Evolutionary conservation across 2,329 filamentous ascomycete genomes (phyloP).

Genomic region (Paracorniculantispora psalliotae): DNA sequence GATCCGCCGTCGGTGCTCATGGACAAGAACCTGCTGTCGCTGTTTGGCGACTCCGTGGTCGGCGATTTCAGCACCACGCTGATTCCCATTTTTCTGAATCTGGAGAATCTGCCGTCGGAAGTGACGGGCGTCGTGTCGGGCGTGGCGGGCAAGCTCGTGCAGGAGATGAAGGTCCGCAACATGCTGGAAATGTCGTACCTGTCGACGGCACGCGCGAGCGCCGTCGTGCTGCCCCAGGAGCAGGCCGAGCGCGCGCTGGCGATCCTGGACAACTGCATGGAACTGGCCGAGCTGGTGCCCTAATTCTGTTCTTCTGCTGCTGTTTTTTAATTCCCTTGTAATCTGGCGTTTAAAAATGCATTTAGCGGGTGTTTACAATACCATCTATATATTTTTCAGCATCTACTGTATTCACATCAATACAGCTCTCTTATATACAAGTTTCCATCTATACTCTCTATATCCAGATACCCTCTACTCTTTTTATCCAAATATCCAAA

Average conservation of each 20-base stretch:
- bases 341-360: not conserved
- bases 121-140: conserved; percentile 94
- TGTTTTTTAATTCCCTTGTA: not conserved
- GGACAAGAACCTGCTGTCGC: conserved; percentile 59
- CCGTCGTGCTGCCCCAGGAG: conserved; percentile 75
- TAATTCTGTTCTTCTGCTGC: not conserved
- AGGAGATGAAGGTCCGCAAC: conserved; percentile 55
- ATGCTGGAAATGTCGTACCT: conserved; percentile 82
- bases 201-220: conserved; percentile 81
- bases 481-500: too few relatives aligned
- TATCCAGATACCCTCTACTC: not conserved
- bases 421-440: not conserved
- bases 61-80: conserved; percentile 68
- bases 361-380: conserved; percentile 18
- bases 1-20: conserved; percentile 71
- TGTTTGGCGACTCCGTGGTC: conserved; percentile 70
- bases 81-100: conserved; percentile 83
- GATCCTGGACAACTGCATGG: conserved; percentile 50
- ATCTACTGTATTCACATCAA: not conserved
- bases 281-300: conserved; percentile 15
- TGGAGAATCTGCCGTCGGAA: conserved; percentile 74
- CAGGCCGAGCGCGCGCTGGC: conserved; percentile 69
- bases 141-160: conserved; percentile 76
- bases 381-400: conserved; percentile 13
- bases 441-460: conserved; percentile 10